These are phyloP conservation scores for Agrocybe praecox DNA, from an alignment of 768 basidiomycete genomes.

Conservation along the genomic window DNA sequence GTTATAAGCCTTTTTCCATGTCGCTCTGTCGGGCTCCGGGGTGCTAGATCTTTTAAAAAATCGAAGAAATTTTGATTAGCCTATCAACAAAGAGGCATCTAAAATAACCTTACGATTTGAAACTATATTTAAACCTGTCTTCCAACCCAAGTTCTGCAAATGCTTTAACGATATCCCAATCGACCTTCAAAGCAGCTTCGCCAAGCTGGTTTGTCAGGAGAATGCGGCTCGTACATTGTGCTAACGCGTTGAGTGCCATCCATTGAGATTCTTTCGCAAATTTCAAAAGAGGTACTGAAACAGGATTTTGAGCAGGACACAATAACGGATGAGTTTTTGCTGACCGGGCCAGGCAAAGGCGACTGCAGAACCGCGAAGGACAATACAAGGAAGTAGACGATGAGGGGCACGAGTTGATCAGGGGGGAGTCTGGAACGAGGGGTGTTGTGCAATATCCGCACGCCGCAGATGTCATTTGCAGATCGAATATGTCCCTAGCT, in stretches of 20 bases:
- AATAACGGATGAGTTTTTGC: constrained; percentile 68
- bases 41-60: constrained; percentile 15
- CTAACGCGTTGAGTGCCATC: constrained; percentile 77
- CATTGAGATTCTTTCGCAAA: constrained; percentile 64
- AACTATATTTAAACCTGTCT: constrained; percentile 58
- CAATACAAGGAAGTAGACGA: constrained; percentile 48
- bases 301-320: constrained; percentile 77
- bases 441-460: constrained; percentile 79
- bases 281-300: constrained; percentile 57
- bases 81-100: constrained; percentile 2
- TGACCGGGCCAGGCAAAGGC: constrained; percentile 72
- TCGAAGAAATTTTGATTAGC: constrained; percentile 1
- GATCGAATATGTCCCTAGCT: constrained; percentile 75
- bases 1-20: constrained; percentile 68
- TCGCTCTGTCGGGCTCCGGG: constrained; percentile 60
- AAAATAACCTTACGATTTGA: constrained; percentile 39
- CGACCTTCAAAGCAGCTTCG: constrained; percentile 45
- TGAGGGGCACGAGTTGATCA: constrained; percentile 55
- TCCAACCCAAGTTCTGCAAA: constrained; percentile 81
- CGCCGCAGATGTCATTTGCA: constrained; percentile 58
- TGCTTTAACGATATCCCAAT: constrained; percentile 58
- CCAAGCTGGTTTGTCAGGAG: constrained; percentile 54
- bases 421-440: constrained; percentile 43
- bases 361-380: constrained; percentile 75
- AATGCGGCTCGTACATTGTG: constrained; percentile 65